Base-by-base conservation (phyloP, 2,329 filamentous ascomycete genomes). In the Aspergillus fumigatiaffinis region DNA sequence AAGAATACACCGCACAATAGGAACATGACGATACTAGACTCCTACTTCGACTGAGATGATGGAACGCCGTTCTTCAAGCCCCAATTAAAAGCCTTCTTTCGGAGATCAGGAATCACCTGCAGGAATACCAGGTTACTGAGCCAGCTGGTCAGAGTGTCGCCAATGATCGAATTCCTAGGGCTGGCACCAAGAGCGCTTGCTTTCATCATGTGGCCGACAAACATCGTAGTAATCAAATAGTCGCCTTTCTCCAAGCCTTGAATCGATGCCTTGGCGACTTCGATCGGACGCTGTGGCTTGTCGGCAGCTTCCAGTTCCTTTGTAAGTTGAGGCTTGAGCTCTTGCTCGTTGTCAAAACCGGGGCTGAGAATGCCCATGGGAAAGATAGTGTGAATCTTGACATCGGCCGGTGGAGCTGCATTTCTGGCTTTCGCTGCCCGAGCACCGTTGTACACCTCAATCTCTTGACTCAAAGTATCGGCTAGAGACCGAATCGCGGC, bases 281-380 rank as follows among this genome's bases (percentile, higher is more conserved):
- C 82, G 4, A 94, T 87, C 4, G 91, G 89, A 0, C 83, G 87
- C 73, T 95, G 89, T 50, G 86, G 81, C 14, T 87, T 88, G 71
- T 99, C 94, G n/a, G 84, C 83, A 64, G 90, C 86, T 75, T 97
- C 94, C 49, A 97, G 76, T 53, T 87, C 80, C 63, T 86, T 82
- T 3, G 92, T 96, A 51, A 97, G 81, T 4, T 82, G 84, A 7
- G 92, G 93, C 76, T 97, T 97, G 28, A 84, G 83, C 66, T 79
- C 74, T 68, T 95, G 87, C 77, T 97, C 93, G 20, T 84, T 80
- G 59, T 87, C 87, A 52, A 88, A 83, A 0, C 92, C 92, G 0
- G 91, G 87, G 5, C 84, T 87, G 14, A 86, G 80, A 62, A 99
- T 97, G 2, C 89, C 91, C 53, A 89, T 93, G 0, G 94, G 94